A percentile compares a stretch with the other conserved stretches of the same genome.
Evolutionary conservation across 768 basidiomycete genomes (phyloP).

Genomic region (Inosperma sp.): DNA sequence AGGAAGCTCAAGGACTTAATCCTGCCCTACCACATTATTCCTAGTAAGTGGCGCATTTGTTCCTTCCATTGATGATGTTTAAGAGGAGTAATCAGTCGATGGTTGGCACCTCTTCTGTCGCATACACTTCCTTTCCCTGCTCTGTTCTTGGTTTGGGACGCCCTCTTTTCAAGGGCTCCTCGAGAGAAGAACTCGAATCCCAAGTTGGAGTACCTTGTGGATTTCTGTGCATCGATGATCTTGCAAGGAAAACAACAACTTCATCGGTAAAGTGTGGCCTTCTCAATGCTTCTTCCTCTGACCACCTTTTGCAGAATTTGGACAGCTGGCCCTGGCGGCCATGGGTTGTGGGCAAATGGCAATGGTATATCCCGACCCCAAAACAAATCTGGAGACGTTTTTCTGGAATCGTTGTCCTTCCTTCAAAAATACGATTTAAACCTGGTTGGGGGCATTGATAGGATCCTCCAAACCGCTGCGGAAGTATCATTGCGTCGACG

Average conservation of each 20-base stretch:
- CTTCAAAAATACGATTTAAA: conserved; percentile 63
- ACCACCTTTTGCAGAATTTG: conserved; percentile 43
- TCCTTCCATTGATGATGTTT: not conserved
- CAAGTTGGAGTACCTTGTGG: conserved; percentile 65
- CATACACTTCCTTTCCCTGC: conserved; percentile 66
- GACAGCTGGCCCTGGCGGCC: conserved; percentile 38
- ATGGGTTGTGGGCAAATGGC: conserved; percentile 54
- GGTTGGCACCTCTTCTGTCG: conserved; percentile 66
- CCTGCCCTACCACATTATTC: conserved; percentile 75
- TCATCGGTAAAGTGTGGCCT: conserved; percentile 40
- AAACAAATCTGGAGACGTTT: conserved; percentile 57
- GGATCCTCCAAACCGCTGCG: conserved; percentile 60
- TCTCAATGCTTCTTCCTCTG: not conserved
- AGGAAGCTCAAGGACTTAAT: conserved; percentile 64
- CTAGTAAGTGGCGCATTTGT: conserved; percentile 46
- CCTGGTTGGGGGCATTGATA: conserved; percentile 64
- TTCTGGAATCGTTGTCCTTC: conserved; percentile 59
- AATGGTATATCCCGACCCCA: conserved; percentile 35
- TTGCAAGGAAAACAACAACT: conserved; percentile 51
- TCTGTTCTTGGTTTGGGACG: conserved; percentile 65
- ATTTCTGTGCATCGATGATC: conserved; percentile 68
- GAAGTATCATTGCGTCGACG: conserved; percentile 55
- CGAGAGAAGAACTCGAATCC: conserved; percentile 51
- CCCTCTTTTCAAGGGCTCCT: conserved; percentile 56
- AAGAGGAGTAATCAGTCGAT: conserved; percentile 45